Base-by-base conservation (phyloP, 805 yeast species). In the Kodamaea laetipori region DNA sequence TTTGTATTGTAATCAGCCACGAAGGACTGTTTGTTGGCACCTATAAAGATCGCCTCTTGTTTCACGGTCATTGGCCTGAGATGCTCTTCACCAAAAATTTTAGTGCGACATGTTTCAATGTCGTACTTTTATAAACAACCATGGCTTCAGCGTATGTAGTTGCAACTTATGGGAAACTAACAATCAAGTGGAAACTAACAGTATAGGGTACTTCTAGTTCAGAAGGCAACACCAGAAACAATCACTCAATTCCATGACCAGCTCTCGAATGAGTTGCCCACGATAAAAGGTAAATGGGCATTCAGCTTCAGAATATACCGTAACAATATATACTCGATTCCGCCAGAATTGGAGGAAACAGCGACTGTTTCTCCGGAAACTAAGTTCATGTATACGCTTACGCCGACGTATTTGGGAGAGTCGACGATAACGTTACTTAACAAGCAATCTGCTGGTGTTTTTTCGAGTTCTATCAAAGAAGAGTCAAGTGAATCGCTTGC, bases 241-340 rank as follows among this genome's bases (percentile, higher is more conserved):
- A 84, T 86, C 24, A 70, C 86, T 0, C 75, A 77, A 34, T 78
- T 85, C 54, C 90, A 85, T 57, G 95, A 87, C 59, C 74, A 77
- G 44, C 73, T 87, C 11, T 76, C 84, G 3, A 84, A 84, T 52
- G 82, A 81, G 48, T 69, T 83, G 11, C 90, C 94, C 1, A 69
- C 74, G 12, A 55, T 74, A 2, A 65, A 76, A 21, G 89, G 76
- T 3, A 73, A 80, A 35, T 86, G 95, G 95, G 70, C 68, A 32
- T 81, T 85, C 52, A 86, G 78, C 40, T 73, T 85, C 50, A 82
- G 78, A 54, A 77, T 87, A 27, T 86, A 81, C 59, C 64, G 86
- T 26, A 82, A 81, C 52, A 86, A 84, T 69, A 61, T 78, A 52
- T 66, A 69, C 65, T 67, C 80, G 13, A 61, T 67, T 24, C 78